Conservation (phyloP, 495 filamentous ascomycete species). For the Penicillium flavigenum region DNA sequence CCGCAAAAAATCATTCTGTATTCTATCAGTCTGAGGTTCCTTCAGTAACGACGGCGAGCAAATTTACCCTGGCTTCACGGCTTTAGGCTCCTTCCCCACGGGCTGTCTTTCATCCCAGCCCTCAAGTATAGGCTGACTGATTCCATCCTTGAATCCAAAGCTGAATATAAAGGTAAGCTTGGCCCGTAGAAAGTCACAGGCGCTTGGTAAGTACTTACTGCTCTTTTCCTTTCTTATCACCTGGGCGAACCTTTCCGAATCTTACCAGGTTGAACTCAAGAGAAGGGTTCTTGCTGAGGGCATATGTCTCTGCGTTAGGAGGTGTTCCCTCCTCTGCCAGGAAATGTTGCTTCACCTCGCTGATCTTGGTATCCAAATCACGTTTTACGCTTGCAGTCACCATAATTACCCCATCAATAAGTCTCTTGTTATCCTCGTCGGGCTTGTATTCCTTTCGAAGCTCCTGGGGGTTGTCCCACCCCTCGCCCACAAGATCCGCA, state of each 20-base stretch:
- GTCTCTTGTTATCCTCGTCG: neutral
- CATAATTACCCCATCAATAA: slow-evolving; percentile 17
- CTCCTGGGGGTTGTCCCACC: slow-evolving; percentile 11
- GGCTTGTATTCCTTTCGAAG: slow-evolving; percentile 9
- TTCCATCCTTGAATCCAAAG: slow-evolving; percentile 35
- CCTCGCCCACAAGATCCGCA: slow-evolving; percentile 9
- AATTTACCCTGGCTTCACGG: slow-evolving; percentile 25
- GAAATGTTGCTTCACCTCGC: slow-evolving; percentile 16
- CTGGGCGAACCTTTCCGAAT: slow-evolving; percentile 4
- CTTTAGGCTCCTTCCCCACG: slow-evolving; percentile 15
- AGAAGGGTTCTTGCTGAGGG: slow-evolving; percentile 2
- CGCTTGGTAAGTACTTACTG: slow-evolving; percentile 13
- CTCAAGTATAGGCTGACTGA: slow-evolving; percentile 32
- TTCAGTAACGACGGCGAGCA: neutral
- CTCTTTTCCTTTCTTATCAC: slow-evolving; percentile 12
- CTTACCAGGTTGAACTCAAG: neutral
- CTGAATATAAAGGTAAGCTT: slow-evolving; percentile 14
- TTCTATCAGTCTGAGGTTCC: neutral
- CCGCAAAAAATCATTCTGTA: slow-evolving; percentile 18
- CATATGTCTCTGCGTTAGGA: slow-evolving; percentile 10
- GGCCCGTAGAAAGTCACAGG: neutral
- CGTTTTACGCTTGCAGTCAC: slow-evolving; percentile 8
- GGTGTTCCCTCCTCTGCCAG: slow-evolving; percentile 12
- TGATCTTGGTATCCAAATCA: slow-evolving; percentile 6
- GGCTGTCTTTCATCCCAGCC: slow-evolving; percentile 24